A percentile compares a stretch with the other conserved stretches of the same genome.
Evolutionary conservation across 2,329 filamentous ascomycete species (phyloP).

Genomic region (Simplicillium aogashimaense): DNA sequence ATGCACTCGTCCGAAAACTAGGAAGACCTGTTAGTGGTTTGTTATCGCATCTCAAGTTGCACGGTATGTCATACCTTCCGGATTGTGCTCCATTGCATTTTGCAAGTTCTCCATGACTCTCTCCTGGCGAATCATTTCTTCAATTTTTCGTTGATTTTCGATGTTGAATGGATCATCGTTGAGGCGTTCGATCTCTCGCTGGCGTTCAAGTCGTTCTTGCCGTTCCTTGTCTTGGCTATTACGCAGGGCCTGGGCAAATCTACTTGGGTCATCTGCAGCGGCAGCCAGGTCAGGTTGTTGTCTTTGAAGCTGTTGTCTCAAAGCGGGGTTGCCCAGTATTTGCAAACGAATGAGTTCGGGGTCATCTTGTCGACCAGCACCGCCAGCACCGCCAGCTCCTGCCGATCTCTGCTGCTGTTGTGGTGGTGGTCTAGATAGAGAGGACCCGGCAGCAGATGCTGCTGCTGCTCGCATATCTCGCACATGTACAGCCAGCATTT

Average conservation of each 20-base stretch:
- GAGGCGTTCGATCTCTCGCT: conserved; percentile 72
- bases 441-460: conserved; percentile 34
- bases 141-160: conserved; percentile 84
- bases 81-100: conserved; percentile 93
- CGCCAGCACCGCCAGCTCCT: conserved; percentile 21
- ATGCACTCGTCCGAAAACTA: conserved; percentile 88
- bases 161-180: conserved; percentile 93
- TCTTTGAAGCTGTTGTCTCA: conserved; percentile 60
- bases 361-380: conserved; percentile 62
- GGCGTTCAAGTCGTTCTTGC: conserved; percentile 64
- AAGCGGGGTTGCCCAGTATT: conserved; percentile 66
- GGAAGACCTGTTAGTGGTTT: conserved; percentile 5
- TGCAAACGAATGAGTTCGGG: conserved; percentile 75
- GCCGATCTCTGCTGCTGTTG: conserved; percentile 19
- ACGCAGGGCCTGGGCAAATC: conserved; percentile 65
- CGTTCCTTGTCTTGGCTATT: conserved; percentile 61
- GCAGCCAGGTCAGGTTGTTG: conserved; percentile 69
- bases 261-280: conserved; percentile 63
- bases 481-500: conserved; percentile 86
- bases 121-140: conserved; percentile 94
- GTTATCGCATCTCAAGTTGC: conserved; percentile 1
- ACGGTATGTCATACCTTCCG: conserved; percentile 60
- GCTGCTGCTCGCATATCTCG: conserved; percentile 35
- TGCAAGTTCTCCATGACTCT: conserved; percentile 91
- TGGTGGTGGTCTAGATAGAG: conserved; percentile 17